These are phyloP conservation scores for Backusella morwellensis DNA, from an alignment of 192 early-diverging fungal genomes.

Conservation along the genomic window DNA sequence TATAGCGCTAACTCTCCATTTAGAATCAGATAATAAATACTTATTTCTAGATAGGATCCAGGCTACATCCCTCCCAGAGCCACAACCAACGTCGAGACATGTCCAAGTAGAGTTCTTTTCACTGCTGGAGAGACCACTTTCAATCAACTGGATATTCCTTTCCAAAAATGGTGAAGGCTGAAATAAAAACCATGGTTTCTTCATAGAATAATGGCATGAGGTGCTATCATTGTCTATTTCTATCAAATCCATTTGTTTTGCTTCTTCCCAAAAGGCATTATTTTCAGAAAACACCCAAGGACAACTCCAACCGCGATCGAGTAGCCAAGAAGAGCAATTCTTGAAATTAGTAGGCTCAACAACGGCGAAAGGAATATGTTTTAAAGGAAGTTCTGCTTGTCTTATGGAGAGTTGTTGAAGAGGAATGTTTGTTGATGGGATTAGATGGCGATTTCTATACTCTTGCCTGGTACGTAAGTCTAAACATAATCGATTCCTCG, in stretches of 20 bases:
- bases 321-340: constrained; percentile 17
- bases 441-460: constrained; percentile 18
- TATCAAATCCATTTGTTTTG: neutral
- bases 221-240: neutral
- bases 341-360: constrained; percentile 21
- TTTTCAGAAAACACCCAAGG: constrained; percentile 30
- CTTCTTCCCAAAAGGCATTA: constrained; percentile 9
- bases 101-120: neutral
- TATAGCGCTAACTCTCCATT: constrained; percentile 33
- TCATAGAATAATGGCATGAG: constrained; percentile 1
- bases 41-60: constrained; percentile 32
- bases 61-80: constrained; percentile 34
- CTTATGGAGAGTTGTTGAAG: constrained; percentile 15
- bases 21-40: neutral
- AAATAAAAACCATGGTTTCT: constrained; percentile 26
- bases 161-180: constrained; percentile 33
- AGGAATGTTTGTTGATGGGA: constrained; percentile 42
- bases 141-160: constrained; percentile 22
- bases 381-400: constrained; percentile 38
- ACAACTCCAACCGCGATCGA: constrained; percentile 34
- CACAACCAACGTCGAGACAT: constrained; percentile 43
- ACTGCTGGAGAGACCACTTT: constrained; percentile 4
- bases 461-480: constrained; percentile 28
- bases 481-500: constrained; percentile 23
- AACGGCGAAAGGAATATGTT: constrained; percentile 38